Evolutionary conservation across 768 basidiomycete genomes (phyloP), one percentile per base, ranked within the genome.

Genomic region (Hericium alpestre): DNA sequence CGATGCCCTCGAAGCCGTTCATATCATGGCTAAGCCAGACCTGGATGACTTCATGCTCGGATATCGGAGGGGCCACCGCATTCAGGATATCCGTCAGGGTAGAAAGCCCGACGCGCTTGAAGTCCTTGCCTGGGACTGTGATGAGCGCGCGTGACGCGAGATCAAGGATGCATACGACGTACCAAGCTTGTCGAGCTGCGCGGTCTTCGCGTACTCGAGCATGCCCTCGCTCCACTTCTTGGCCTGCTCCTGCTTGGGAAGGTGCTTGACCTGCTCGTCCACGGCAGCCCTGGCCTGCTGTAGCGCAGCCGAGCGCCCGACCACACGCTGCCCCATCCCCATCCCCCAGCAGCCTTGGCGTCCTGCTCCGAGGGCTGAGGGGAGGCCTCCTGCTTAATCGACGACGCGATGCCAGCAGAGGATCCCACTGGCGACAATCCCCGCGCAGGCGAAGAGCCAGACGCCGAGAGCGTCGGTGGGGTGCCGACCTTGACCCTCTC

Each of bases 11-110:
- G 67, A 95, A 97, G 16, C 96, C 96, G 61, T 80, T 77, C 94
- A 99, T 94, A 63, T 96, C 93, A 72, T 98, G 94, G 65, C 87
- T 88, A 40, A 99, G 73, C 87, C 90, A 92, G 8, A 99, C 85
- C 68, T 96, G 84, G 61, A 99, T 93, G 15, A 97, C 92, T 71
- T 99, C 96, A 67, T 98, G 95, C 69, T 95, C 94, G 23, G 94
- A 90, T 64, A 98, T 98, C 12, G 96, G 96, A 43, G 96, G 96
- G 0, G 96, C 96, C 58, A 99, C 95, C 27, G 87, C 95, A 67
- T 97, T 95, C 53, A 99, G 75, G 56, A 99, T 85, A 57, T 95
- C 93, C 2, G 83, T 90, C 25, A 98, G 73, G 2, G 94, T 93
- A 10, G 90, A 92, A 39, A 94, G 72, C 27, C 93, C 91, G 25